phyloP scores from a whole-genome alignment of 257 asterid species.

The Jacaranda mimosifolia region DNA sequence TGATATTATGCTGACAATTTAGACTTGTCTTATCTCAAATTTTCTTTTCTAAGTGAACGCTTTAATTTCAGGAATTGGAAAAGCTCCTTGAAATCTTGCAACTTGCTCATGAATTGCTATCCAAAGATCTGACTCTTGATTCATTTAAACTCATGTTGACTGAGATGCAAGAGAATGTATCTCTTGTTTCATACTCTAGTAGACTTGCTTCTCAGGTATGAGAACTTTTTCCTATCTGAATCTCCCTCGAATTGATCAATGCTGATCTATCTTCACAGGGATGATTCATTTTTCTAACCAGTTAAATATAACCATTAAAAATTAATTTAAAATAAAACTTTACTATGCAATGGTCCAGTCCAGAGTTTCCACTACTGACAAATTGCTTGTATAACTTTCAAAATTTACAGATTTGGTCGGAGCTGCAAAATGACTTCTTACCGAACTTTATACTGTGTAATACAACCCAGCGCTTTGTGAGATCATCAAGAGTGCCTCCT shows the following conservation, averaged over 20 bases:
- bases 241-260: neutral
- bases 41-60: constrained; percentile 33
- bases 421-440: constrained; percentile 97
- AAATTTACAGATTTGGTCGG: constrained; percentile 84
- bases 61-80: constrained; percentile 84
- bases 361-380: constrained; percentile 32
- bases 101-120: constrained; percentile 83
- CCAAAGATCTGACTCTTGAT: constrained; percentile 83
- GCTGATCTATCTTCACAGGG: neutral
- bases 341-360: constrained; percentile 2
- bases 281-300: neutral
- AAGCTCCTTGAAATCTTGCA: constrained; percentile 79
- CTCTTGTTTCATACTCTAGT: constrained; percentile 97
- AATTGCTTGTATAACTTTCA: constrained; percentile 40
- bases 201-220: constrained; percentile 96
- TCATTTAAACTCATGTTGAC: constrained; percentile 82
- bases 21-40: constrained; percentile 25
- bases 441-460: constrained; percentile 95
- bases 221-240: neutral
- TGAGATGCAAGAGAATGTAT: constrained; percentile 97
- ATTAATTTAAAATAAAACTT: neutral
- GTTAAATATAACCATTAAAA: neutral
- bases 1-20: constrained; percentile 22
- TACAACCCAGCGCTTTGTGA: constrained; percentile 97
- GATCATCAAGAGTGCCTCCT: constrained; percentile 83